Percentiles rank a stretch among this genome's conserved stretches.
Evolutionary conservation across 345 rosid species (phyloP).

Genomic region (Eutrema heterophyllum): DNA sequence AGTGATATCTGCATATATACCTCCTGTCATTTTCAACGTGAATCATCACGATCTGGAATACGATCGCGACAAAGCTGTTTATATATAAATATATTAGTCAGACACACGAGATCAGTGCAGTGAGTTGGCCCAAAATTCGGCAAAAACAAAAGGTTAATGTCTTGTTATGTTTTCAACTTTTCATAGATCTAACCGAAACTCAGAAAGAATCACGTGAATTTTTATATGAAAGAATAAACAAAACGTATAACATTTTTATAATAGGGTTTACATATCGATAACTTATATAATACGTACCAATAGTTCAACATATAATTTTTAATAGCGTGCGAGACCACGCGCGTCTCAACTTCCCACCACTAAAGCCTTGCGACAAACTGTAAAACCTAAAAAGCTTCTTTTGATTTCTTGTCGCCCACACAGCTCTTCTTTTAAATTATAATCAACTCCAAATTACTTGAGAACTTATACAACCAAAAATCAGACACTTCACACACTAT

Average conservation of each 20-base stretch:
- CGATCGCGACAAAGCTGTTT: neutral
- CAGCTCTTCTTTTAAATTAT: neutral
- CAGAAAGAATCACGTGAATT: slow-evolving; percentile 9
- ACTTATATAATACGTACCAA: neutral
- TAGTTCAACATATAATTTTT: neutral
- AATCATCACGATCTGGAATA: slow-evolving; percentile 12
- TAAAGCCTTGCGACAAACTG: slow-evolving; percentile 4
- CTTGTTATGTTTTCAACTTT: neutral
- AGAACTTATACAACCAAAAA: neutral
- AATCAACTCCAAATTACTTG: neutral
- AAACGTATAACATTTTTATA: neutral
- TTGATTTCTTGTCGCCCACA: slow-evolving; percentile 16
- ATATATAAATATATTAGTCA: neutral
- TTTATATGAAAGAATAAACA: neutral
- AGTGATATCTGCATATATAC: neutral
- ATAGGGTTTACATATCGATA: neutral
- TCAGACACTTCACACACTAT: slow-evolving; percentile 6
- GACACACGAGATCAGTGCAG: neutral
- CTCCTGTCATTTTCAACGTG: slow-evolving; percentile 20
- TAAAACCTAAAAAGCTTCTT: slow-evolving; percentile 2
- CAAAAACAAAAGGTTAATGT: neutral
- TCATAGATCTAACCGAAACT: neutral
- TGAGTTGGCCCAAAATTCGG: neutral
- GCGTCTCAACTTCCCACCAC: neutral
- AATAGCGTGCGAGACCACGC: neutral